These are phyloP conservation scores for Coemansia sp. DNA, from an alignment of 192 early-diverging fungal species.

Conservation along the genomic window DNA sequence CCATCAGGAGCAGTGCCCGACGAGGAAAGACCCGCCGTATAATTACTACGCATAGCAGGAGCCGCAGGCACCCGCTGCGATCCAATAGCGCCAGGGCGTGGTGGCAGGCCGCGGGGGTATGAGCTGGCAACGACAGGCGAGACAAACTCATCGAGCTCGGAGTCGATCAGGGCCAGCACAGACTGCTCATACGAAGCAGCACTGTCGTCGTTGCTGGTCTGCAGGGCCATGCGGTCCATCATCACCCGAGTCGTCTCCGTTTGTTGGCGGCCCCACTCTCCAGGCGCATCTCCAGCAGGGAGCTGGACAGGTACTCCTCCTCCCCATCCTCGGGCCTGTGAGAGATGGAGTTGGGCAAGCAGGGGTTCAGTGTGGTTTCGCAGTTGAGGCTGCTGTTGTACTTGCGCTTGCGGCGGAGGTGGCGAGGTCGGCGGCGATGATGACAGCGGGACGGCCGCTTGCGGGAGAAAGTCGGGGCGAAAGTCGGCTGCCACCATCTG, in stretches of 20 bases:
- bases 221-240: slow-evolving; percentile 11
- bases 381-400: neutral
- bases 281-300: slow-evolving; percentile 6
- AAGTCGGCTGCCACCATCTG: slow-evolving; percentile 2
- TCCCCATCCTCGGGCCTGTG: neutral
- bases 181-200: neutral
- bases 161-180: slow-evolving; percentile 19
- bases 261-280: slow-evolving; percentile 6
- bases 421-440: slow-evolving; percentile 4
- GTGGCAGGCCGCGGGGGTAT: slow-evolving; percentile 13
- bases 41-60: neutral
- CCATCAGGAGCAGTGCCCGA: neutral
- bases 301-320: slow-evolving; percentile 5
- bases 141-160: slow-evolving; percentile 40
- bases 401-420: slow-evolving; percentile 2
- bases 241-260: slow-evolving; percentile 8
- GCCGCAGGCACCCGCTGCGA: slow-evolving; percentile 21
- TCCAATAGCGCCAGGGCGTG: slow-evolving; percentile 25
- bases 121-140: slow-evolving; percentile 2
- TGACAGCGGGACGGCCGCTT: slow-evolving; percentile 7
- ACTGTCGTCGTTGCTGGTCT: slow-evolving; percentile 1
- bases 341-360: neutral
- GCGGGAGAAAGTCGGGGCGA: neutral
- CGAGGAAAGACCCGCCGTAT: neutral
- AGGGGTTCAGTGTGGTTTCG: neutral